phyloP scores from a whole-genome alignment of 2,329 filamentous ascomycete species.

The Pestalotiopsis sp. region DNA sequence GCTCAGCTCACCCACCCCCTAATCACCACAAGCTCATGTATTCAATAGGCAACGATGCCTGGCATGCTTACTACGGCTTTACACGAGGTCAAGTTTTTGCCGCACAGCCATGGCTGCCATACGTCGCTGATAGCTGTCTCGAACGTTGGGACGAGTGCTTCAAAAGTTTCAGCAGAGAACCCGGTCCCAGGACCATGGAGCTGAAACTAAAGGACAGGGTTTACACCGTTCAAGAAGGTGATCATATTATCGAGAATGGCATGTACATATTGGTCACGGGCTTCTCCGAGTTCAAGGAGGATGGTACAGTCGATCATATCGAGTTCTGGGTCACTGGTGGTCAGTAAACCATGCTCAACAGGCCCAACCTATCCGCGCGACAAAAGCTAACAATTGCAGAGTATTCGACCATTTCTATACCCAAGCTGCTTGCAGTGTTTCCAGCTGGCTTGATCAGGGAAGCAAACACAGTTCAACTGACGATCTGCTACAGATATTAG shows the following conservation, averaged over 20 bases:
- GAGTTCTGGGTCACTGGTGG: conserved; percentile 29
- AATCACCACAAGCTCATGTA: not conserved
- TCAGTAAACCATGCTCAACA: not conserved
- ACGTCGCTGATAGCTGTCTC: conserved; percentile 22
- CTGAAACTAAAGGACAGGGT: conserved; percentile 24
- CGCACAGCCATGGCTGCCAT: conserved; percentile 27
- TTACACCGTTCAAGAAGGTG: conserved; percentile 25
- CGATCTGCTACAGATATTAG: conserved; percentile 22
- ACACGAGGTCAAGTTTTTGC: conserved; percentile 12
- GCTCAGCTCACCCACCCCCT: not conserved
- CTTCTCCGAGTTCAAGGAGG: conserved; percentile 25
- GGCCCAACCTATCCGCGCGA: not conserved
- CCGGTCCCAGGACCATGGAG: conserved; percentile 23
- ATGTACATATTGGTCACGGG: conserved; percentile 25
- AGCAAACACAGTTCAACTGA: not conserved
- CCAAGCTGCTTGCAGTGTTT: not conserved
- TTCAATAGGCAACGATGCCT: conserved; percentile 23
- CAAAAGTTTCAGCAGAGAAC: conserved; percentile 13
- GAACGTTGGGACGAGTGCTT: conserved; percentile 23
- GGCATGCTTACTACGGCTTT: conserved; percentile 26
- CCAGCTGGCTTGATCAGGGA: not conserved
- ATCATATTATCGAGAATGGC: conserved; percentile 23
- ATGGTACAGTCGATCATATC: conserved; percentile 28
- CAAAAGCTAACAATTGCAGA: not conserved
- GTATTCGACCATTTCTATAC: not conserved